Conservation (phyloP, 192 early-diverging fungal genomes). For the Backusella psychrophila region DNA sequence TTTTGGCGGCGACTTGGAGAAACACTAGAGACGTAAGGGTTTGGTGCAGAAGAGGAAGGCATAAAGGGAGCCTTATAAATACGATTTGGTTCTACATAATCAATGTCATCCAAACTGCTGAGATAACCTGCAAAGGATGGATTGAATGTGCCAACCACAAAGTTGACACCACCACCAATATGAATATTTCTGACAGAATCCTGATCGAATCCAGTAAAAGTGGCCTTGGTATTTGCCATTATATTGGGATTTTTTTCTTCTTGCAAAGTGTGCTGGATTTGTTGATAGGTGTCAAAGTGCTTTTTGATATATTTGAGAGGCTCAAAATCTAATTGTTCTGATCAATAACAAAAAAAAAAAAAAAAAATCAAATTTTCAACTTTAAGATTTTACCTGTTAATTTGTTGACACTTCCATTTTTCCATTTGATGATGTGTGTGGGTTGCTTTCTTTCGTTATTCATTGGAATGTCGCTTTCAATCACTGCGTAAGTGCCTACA, state of each 20-base stretch:
- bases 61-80: slow-evolving; percentile 12
- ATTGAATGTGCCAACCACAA: slow-evolving; percentile 18
- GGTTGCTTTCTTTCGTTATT: background rate
- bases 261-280: background rate
- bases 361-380: background rate
- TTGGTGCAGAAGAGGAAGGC: background rate
- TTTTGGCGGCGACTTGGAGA: background rate
- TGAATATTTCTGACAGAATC: background rate
- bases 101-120: slow-evolving; percentile 5
- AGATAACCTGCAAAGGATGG: slow-evolving; percentile 23
- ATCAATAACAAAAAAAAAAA: background rate
- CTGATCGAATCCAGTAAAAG: background rate
- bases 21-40: background rate
- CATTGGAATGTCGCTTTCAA: background rate
- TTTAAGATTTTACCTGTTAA: background rate
- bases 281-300: background rate
- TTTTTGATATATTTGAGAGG: background rate
- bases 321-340: background rate
- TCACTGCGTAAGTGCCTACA: background rate
- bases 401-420: background rate
- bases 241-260: background rate
- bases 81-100: slow-evolving; percentile 30
- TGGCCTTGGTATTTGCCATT: background rate
- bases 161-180: slow-evolving; percentile 3
- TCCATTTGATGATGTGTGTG: background rate